Base-by-base conservation (phyloP, 306 rosid species). In the Chamaecrista fasciculata region DNA sequence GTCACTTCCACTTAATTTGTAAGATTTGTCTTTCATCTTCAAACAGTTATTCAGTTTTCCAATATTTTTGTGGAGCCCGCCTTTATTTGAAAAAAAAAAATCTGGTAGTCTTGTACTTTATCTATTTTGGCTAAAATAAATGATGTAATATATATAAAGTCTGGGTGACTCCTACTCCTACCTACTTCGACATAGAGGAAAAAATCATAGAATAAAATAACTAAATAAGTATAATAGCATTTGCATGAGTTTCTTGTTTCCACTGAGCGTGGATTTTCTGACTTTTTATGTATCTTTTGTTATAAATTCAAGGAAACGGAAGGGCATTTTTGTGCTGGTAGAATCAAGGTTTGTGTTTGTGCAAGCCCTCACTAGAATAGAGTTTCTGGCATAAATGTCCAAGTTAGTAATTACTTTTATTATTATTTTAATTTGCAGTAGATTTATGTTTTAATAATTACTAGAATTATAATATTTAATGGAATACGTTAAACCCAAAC, bases 271-370 rank as follows among this genome's bases (percentile, higher is more conserved):
- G 14, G 37, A 15, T 48, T 77, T 67, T 28, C 16, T 81, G 42
- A 77, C 49, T 68, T 77, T 29, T 74, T 57, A 37, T 55, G 42
- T 77, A n/a, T 66, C 28, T 70, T 57, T 0, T 39, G 52, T 44
- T 52, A 70, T 58, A 28, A 57, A 73, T 67, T 62, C 79, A 94
- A 97, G 98, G 95, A 49, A 90, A 79, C 79, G 98, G 98, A 62
- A 90, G 92, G 72, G 96, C 98, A 51, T 94, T 90, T n/a, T 76
- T 94, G 97, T 82, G 97, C 98, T 46, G 98, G 98, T 47, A 97
- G 97, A n/a, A n/a, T n/a, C n/a, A n/a, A n/a, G n/a, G n/a, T n/a
- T n/a, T n/a, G n/a, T n/a, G n/a, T n/a, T n/a, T n/a, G n/a, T n/a
- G n/a, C n/a, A n/a, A n/a, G n/a, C n/a, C n/a, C n/a, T n/a, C n/a